Evolutionary conservation across 177 flowering plant species (phyloP).

Genomic region (Telopea speciosissima): DNA sequence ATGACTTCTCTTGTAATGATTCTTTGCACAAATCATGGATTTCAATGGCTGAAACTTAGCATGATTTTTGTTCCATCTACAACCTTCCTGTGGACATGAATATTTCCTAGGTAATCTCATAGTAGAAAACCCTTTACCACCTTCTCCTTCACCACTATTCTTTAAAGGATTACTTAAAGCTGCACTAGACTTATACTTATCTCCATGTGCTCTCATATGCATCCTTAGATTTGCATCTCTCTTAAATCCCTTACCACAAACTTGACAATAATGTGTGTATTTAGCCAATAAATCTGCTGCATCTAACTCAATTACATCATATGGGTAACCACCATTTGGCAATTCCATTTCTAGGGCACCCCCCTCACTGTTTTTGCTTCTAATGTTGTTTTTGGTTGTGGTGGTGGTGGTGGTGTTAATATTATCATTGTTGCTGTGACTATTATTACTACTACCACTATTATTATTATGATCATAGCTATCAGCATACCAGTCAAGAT

Average conservation of each 20-base stretch:
- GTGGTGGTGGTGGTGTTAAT: too few species aligned
- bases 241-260: conserved; percentile 71
- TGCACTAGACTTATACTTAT: conserved; percentile 59
- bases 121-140: background rate
- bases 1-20: conserved; percentile 84
- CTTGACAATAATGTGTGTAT: conserved; percentile 62
- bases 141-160: conserved; percentile 7
- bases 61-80: conserved; percentile 72
- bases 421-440: background rate
- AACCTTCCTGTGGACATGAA: conserved; percentile 86
- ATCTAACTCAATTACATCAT: conserved; percentile 49
- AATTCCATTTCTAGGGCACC: conserved; percentile 4
- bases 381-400: background rate
- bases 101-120: conserved; percentile 35
- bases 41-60: conserved; percentile 75
- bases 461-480: background rate
- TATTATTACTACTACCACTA: background rate
- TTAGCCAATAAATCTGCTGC: conserved; percentile 55
- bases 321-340: conserved; percentile 2
- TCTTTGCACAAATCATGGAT: conserved; percentile 74
- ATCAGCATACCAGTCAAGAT: conserved; percentile 17
- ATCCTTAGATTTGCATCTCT: conserved; percentile 63
- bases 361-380: background rate
- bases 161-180: conserved; percentile 57
- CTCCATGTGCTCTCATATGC: conserved; percentile 83